phyloP scores from a whole-genome alignment of 805 yeast species.

The Huiozyma sinensis region DNA sequence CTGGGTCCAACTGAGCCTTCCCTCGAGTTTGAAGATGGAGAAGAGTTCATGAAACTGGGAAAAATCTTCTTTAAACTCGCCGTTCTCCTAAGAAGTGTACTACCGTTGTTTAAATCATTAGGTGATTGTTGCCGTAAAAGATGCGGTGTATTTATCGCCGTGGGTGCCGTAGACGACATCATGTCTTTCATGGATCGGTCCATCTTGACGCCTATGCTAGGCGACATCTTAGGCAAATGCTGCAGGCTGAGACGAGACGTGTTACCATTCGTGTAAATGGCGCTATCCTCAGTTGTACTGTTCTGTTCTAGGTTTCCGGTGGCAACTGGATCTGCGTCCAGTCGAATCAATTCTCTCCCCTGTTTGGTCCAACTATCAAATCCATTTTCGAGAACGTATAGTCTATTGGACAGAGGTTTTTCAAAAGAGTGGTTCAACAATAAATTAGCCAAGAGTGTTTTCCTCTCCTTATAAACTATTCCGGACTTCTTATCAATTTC shows the following conservation, averaged over 20 bases:
- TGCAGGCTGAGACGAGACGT: conserved; percentile 15
- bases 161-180: conserved; percentile 12
- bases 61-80: conserved; percentile 16
- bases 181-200: conserved; percentile 16
- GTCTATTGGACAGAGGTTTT: conserved; percentile 15
- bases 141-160: conserved; percentile 3
- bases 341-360: conserved; percentile 5
- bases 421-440: conserved; percentile 21
- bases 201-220: conserved; percentile 10
- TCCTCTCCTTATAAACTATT: neutral
- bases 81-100: conserved; percentile 7
- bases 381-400: conserved; percentile 18
- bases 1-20: too few relatives aligned
- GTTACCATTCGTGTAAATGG: conserved; percentile 14
- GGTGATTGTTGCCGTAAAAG: conserved; percentile 11
- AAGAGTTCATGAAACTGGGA: conserved; percentile 6
- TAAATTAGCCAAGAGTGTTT: conserved; percentile 10
- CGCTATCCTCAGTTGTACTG: conserved; percentile 7
- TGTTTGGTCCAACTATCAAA: conserved; percentile 17
- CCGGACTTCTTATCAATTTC: conserved; percentile 11
- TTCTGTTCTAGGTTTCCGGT: too few relatives aligned
- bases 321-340: neutral
- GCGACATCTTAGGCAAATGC: conserved; percentile 12
- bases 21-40: neutral
- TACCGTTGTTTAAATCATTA: neutral